These are phyloP conservation scores for Rhizopogon parksii DNA, from an alignment of 1,284 basidiomycete genomes.

Conservation along the genomic window DNA sequence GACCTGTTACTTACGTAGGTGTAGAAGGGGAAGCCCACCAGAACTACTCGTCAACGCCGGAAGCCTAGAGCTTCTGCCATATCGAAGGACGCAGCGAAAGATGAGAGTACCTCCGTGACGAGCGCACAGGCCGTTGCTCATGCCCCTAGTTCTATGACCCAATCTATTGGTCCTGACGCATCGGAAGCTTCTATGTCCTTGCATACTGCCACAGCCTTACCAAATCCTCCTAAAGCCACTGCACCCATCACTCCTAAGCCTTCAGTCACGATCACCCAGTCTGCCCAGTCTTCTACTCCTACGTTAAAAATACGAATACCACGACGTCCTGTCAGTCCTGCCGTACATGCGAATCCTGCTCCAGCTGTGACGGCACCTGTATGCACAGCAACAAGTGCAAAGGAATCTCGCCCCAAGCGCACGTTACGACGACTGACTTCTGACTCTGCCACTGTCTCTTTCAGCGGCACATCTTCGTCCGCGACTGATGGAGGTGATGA, in stretches of 20 bases:
- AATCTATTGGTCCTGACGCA: not conserved
- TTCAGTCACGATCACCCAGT: slow-evolving; percentile 30
- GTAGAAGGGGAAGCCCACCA: slow-evolving; percentile 13
- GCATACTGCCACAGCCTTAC: not conserved
- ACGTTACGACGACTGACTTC: slow-evolving; percentile 17
- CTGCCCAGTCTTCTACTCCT: slow-evolving; percentile 26
- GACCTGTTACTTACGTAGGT: not conserved
- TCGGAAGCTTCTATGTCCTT: not conserved
- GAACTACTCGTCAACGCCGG: slow-evolving; percentile 18
- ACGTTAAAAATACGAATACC: slow-evolving; percentile 30
- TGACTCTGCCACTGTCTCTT: slow-evolving; percentile 26
- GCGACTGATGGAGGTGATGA: slow-evolving; percentile 25
- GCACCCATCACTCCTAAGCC: slow-evolving; percentile 27
- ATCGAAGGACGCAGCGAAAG: slow-evolving; percentile 13
- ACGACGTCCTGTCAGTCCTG: slow-evolving; percentile 24
- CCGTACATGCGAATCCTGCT: slow-evolving; percentile 18
- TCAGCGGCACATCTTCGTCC: slow-evolving; percentile 27
- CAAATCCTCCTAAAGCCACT: slow-evolving; percentile 1
- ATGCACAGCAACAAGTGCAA: not conserved
- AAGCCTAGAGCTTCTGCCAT: slow-evolving; percentile 12
- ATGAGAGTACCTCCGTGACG: slow-evolving; percentile 5
- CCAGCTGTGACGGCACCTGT: not conserved
- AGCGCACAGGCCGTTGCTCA: slow-evolving; percentile 6
- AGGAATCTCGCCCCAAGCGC: slow-evolving; percentile 26
- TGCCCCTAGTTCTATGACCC: slow-evolving; percentile 10